Percentiles rank a stretch among this genome's conserved stretches.
Evolutionary conservation across 345 rosid species (phyloP).

Genomic region (Citrus glauca): DNA sequence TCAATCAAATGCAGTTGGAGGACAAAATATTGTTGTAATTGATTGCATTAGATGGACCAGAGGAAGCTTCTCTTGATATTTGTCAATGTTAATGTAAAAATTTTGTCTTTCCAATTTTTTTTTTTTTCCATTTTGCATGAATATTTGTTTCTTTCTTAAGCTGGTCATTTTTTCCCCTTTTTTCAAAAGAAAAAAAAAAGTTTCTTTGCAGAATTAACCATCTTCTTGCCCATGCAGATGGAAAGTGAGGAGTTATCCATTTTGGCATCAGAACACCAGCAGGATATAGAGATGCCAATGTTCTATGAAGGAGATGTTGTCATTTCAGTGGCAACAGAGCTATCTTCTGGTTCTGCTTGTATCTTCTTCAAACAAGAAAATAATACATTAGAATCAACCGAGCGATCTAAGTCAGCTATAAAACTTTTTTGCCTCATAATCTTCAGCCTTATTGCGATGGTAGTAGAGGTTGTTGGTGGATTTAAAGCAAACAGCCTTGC

Average conservation of each 20-base stretch:
- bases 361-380: constrained; percentile 47
- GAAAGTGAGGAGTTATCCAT: constrained; percentile 40
- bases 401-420: constrained; percentile 40
- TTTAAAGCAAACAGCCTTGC: constrained; percentile 80
- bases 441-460: constrained; percentile 47
- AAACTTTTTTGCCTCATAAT: constrained; percentile 53
- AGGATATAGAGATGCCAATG: constrained; percentile 34
- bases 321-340: constrained; percentile 20
- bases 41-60: not conserved
- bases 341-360: constrained; percentile 32
- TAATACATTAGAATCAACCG: constrained; percentile 32
- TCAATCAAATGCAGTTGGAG: not conserved
- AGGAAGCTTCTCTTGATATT: not conserved
- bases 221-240: constrained; percentile 36
- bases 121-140: too few species aligned
- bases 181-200: too few species aligned
- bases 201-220: not conserved
- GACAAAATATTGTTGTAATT: not conserved
- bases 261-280: constrained; percentile 29
- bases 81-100: not conserved
- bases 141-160: not conserved
- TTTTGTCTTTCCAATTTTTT: not conserved
- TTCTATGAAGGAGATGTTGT: constrained; percentile 23
- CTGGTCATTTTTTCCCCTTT: not conserved
- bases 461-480: constrained; percentile 69